phyloP scores from a whole-genome alignment of 345 rosid species.

The Camelina neglecta region DNA sequence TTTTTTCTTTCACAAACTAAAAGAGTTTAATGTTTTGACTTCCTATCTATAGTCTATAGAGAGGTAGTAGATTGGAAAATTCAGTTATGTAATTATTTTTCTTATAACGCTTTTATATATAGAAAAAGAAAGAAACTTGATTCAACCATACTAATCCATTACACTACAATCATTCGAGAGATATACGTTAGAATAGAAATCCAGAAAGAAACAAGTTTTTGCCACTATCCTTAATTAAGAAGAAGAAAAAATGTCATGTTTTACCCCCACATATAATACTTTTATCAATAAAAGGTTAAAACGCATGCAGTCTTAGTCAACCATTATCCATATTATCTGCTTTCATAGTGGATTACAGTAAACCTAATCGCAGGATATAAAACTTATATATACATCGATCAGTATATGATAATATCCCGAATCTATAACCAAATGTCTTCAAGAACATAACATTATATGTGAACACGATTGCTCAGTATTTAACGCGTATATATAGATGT shows the following conservation, averaged over 20 bases:
- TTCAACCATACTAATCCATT: neutral
- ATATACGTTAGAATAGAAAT: neutral
- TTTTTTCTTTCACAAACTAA: neutral
- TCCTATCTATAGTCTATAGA: neutral
- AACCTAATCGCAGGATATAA: slow-evolving; percentile 12
- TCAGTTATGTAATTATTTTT: neutral
- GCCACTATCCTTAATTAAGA: neutral
- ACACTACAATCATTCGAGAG: neutral
- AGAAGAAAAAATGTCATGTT: neutral
- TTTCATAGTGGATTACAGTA: slow-evolving; percentile 24
- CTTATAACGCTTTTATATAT: neutral
- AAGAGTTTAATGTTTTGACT: neutral
- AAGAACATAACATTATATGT: slow-evolving; percentile 7
- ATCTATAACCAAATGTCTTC: slow-evolving; percentile 3
- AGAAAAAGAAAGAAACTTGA: neutral
- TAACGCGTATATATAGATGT: neutral
- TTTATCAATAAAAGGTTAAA: neutral
- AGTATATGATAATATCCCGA: neutral
- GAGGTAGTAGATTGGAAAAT: neutral
- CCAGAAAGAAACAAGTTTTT: neutral
- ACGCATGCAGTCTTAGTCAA: slow-evolving; percentile 10
- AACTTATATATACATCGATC: neutral
- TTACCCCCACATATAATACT: neutral
- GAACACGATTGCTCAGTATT: slow-evolving; percentile 23
- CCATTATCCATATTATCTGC: neutral